A percentile compares a stretch with the other conserved stretches of the same genome.
phyloP scores from a whole-genome alignment of 345 rosid species.

The Ceriops zippeliana region DNA sequence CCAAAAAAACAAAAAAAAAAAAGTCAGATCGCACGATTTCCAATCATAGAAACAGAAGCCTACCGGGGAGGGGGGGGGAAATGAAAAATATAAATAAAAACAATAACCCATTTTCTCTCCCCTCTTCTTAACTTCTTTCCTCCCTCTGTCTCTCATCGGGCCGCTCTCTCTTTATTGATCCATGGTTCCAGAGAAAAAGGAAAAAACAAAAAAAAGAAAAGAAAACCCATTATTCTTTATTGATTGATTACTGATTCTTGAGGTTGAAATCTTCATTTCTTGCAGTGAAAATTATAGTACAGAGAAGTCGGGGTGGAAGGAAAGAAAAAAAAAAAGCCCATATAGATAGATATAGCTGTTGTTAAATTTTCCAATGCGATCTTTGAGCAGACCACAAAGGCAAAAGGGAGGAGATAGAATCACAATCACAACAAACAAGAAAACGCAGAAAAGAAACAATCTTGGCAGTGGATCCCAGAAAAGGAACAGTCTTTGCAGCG shows the following conservation, averaged over 20 bases:
- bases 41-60: slow-evolving; percentile 12
- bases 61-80: neutral
- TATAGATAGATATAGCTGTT: slow-evolving; percentile 7
- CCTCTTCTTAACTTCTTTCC: slow-evolving; percentile 1
- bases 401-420: slow-evolving; percentile 22
- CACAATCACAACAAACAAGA: slow-evolving; percentile 1
- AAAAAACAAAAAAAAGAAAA: slow-evolving; percentile 18
- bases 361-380: slow-evolving; percentile 60
- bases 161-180: slow-evolving; percentile 17
- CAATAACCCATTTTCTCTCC: slow-evolving; percentile 30
- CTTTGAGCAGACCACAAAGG: slow-evolving; percentile 42
- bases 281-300: neutral
- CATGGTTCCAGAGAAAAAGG: slow-evolving; percentile 14
- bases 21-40: slow-evolving; percentile 29
- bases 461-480: slow-evolving; percentile 26
- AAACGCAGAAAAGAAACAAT: slow-evolving; percentile 19
- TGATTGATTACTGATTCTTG: slow-evolving; percentile 14
- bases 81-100: neutral
- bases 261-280: slow-evolving; percentile 14
- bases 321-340: slow-evolving; percentile 1
- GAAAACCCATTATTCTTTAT: slow-evolving; percentile 14
- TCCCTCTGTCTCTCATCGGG: neutral
- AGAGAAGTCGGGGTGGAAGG: neutral
- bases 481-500: slow-evolving; percentile 11
- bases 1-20: slow-evolving; percentile 9